A percentile compares a stretch with the other conserved stretches of the same genome.
phyloP scores from a whole-genome alignment of 768 basidiomycete species.

The Rhizopogon sp. region DNA sequence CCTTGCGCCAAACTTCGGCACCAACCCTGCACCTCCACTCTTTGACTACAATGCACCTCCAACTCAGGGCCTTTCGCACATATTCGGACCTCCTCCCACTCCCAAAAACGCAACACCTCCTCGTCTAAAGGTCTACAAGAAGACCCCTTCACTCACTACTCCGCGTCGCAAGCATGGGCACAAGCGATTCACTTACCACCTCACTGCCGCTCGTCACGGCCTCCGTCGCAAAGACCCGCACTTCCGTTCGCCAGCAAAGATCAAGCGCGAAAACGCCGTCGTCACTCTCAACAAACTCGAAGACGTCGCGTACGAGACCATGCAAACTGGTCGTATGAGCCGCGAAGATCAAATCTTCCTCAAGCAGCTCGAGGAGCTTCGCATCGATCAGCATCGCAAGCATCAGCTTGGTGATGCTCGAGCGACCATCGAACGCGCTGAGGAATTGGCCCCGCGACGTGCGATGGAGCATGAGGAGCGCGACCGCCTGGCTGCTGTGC shows the following conservation, averaged over 20 bases:
- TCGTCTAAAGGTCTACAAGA: neutral
- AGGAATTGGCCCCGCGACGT: slow-evolving; percentile 7
- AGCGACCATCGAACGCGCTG: slow-evolving; percentile 18
- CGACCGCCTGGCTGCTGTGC: slow-evolving; percentile 13
- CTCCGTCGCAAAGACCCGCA: slow-evolving; percentile 3
- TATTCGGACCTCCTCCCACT: neutral
- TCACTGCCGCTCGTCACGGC: neutral
- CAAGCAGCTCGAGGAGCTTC: slow-evolving; percentile 14
- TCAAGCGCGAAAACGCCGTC: neutral
- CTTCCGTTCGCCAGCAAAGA: neutral
- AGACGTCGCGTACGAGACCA: slow-evolving; percentile 5
- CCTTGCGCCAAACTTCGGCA: slow-evolving; percentile 4
- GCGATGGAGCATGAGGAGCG: slow-evolving; percentile 10
- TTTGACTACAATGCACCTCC: slow-evolving; percentile 9
- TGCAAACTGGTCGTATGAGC: slow-evolving; percentile 11
- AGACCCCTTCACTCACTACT: neutral
- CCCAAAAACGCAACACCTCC: neutral
- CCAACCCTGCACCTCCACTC: neutral
- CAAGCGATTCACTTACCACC: slow-evolving; percentile 14
- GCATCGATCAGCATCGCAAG: slow-evolving; percentile 6
- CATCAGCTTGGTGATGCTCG: slow-evolving; percentile 18
- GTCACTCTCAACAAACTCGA: slow-evolving; percentile 3
- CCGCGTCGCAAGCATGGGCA: slow-evolving; percentile 12
- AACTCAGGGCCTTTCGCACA: slow-evolving; percentile 1
- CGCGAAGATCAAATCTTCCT: slow-evolving; percentile 20